phyloP scores from a whole-genome alignment of 2,329 filamentous ascomycete species.

The Alternaria sp. region DNA sequence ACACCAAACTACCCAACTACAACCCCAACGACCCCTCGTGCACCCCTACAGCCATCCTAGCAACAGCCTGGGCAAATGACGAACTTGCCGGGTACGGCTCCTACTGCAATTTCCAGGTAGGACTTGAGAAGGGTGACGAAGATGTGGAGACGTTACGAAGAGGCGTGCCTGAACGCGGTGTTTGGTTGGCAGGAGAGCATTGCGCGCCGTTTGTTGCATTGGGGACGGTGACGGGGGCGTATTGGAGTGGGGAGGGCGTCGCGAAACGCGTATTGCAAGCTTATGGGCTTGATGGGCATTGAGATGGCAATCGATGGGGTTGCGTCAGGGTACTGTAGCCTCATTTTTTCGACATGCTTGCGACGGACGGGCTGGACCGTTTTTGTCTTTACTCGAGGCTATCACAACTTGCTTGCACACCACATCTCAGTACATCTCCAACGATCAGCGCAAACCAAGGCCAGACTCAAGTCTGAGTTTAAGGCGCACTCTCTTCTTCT shows the following conservation, averaged over 20 bases:
- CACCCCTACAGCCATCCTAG: constrained; percentile 66
- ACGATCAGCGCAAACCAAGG: neutral
- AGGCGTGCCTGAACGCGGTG: constrained; percentile 65
- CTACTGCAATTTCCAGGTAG: constrained; percentile 85
- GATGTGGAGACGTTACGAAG: constrained; percentile 69
- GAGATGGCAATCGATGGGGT: neutral
- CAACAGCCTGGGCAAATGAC: constrained; percentile 80
- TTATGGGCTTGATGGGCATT: neutral
- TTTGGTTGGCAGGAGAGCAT: constrained; percentile 92
- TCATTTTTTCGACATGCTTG: neutral
- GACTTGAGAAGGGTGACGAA: constrained; percentile 70
- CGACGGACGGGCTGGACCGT: neutral
- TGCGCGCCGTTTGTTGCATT: constrained; percentile 88
- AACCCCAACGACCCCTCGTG: constrained; percentile 61
- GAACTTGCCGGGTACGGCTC: constrained; percentile 80
- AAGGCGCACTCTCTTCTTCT: neutral
- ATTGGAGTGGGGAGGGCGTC: constrained; percentile 12
- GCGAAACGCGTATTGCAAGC: neutral
- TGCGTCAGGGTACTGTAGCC: neutral
- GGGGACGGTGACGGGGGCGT: constrained; percentile 66
- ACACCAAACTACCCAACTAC: constrained; percentile 75
- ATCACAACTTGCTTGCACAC: neutral
- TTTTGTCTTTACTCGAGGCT: neutral
- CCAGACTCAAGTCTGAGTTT: neutral
- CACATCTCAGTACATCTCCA: neutral